Percentiles rank a stretch among this genome's conserved stretches.
Conservation (phyloP, 352 stramenopile species). For the Phytophthora vignae region DNA sequence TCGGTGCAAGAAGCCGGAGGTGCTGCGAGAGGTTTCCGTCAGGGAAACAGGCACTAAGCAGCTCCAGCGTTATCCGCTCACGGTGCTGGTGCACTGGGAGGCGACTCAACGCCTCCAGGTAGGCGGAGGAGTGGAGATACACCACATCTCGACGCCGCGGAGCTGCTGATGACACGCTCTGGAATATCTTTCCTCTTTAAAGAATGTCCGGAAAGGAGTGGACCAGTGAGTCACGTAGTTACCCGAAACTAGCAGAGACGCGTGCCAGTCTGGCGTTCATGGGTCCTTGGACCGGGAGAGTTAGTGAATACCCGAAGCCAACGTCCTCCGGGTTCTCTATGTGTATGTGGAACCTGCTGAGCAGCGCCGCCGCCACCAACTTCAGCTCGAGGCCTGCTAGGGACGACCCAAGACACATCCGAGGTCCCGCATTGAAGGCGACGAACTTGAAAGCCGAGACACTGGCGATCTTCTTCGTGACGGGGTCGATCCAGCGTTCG, state of each 20-base stretch:
- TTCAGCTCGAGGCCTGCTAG: constrained; percentile 54
- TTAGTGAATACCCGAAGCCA: constrained; percentile 43
- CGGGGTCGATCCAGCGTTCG: constrained; percentile 55
- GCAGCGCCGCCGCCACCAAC: constrained; percentile 37
- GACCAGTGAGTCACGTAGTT: neutral
- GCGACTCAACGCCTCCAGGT: neutral
- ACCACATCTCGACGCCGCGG: neutral
- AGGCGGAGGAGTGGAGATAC: neutral
- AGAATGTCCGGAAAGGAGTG: neutral
- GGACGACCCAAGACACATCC: constrained; percentile 53
- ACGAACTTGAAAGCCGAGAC: constrained; percentile 56
- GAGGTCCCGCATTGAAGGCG: constrained; percentile 55
- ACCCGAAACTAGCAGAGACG: constrained; percentile 14
- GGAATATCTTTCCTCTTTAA: neutral
- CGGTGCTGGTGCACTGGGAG: neutral
- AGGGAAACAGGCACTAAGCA: neutral
- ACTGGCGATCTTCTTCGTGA: constrained; percentile 34
- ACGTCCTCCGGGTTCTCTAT: constrained; percentile 33
- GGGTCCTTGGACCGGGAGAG: constrained; percentile 46
- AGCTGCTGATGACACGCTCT: neutral
- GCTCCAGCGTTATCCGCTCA: neutral
- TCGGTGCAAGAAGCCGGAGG: neutral
- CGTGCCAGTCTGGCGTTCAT: constrained; percentile 34
- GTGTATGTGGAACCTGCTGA: constrained; percentile 49
- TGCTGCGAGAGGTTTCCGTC: neutral